Evolutionary conservation across 2,329 filamentous ascomycete genomes (phyloP), one percentile per base, ranked within the genome.

Genomic region (Trichoderma sp.): DNA sequence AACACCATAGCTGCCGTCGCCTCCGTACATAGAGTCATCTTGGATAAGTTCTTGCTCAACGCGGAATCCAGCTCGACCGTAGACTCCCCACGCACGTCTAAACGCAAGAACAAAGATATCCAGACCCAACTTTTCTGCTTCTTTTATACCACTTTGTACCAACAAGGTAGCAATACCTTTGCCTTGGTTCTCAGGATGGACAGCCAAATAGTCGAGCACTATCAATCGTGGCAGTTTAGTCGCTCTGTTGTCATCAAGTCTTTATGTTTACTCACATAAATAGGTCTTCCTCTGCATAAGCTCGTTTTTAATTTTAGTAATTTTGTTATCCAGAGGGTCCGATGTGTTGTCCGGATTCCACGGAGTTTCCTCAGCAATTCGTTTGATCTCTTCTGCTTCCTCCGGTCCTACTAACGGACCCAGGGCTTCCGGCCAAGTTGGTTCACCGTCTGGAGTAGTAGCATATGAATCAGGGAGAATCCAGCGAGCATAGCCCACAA

Each of bases 131-230:
- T 73, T 70, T 53, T 71, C 68, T 13, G 75, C 75, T 58, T 70
- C 50, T 22, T 52, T 60, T 8, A 76, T 72, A 5, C 73, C 75
- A 17, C 68, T 73, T 60, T 73, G 39, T 6, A 76, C 71, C 17
- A 76, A 69, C 9, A 68, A 56, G 0, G 70, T 73, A 1, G 67
- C 74, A 35, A 77, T 68, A 8, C 75, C 75, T 37, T 75, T 71
- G 9, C 74, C 70, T 64, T 73, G 70, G 17, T 72, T 71, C 4
- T 76, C 73, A 1, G 74, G 74, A 58, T 76, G 73, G 6, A 76
- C 74, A 17, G 74, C 75, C 25, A 76, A 53, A 58, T 73, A 76
- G 10, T 76, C 74, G 6, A 76, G 72, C 7, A 57, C 73, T 74
- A 25, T 45, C 1, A 17, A 35, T 25, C 3, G 6, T 45, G 13